phyloP scores from a whole-genome alignment of 169 alveolate genomes.

The Plasmodium ovale region DNA sequence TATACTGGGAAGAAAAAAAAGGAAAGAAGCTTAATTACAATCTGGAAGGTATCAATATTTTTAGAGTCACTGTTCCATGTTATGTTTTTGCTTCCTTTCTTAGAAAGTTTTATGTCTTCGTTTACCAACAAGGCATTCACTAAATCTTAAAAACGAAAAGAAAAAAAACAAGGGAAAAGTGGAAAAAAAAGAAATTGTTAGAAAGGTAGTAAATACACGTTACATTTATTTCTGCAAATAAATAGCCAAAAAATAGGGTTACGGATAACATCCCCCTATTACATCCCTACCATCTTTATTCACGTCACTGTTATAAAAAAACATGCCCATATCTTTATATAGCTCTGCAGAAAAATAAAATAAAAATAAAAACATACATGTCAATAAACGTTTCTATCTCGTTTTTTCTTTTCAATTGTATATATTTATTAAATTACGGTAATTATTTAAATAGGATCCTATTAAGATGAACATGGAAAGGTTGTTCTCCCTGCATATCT shows the following conservation, averaged over 20 bases:
- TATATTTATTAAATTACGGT: constrained; percentile 37
- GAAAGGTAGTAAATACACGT: not conserved
- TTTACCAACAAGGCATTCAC: constrained; percentile 40
- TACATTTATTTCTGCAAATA: not conserved
- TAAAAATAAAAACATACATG: not conserved
- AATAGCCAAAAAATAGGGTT: not conserved
- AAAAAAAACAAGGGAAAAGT: too few species aligned
- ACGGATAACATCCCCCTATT: not conserved
- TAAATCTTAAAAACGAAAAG: constrained; percentile 53
- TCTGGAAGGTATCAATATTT: constrained; percentile 32
- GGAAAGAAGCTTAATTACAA: constrained; percentile 17
- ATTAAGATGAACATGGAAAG: constrained; percentile 50
- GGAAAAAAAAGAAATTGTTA: not conserved
- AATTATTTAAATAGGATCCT: constrained; percentile 69
- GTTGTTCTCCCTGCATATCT: constrained; percentile 47
- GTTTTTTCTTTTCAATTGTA: constrained; percentile 16
- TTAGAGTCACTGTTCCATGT: constrained; percentile 7
- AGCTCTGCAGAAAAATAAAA: constrained; percentile 11
- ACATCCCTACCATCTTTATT: constrained; percentile 44
- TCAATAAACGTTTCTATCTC: not conserved
- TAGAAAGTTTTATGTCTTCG: constrained; percentile 44
- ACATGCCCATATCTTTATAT: constrained; percentile 52
- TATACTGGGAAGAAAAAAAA: too few species aligned
- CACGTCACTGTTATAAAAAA: constrained; percentile 50
- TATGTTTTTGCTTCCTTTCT: constrained; percentile 42